A percentile compares a stretch with the other conserved stretches of the same genome.
These are phyloP conservation scores for Colletotrichum agaves DNA, from an alignment of 2,329 filamentous ascomycete species.

Conservation along the genomic window DNA sequence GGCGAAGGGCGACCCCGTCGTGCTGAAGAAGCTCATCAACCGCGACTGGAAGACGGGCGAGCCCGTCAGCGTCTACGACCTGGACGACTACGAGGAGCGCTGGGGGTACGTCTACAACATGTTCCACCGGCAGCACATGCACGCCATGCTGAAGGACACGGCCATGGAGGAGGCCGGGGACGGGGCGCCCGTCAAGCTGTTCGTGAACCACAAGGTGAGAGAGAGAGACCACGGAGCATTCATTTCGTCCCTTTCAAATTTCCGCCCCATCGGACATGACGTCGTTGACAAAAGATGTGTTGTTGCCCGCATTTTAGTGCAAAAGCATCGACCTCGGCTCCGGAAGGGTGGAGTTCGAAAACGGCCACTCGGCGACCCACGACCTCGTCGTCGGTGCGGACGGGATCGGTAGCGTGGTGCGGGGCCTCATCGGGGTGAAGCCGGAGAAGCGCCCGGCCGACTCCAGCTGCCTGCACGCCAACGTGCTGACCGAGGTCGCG, in stretches of 20 bases:
- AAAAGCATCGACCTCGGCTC: constrained; percentile 62
- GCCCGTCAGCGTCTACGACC: constrained; percentile 70
- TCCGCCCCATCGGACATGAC: fast-evolving
- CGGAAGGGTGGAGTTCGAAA: constrained; percentile 62
- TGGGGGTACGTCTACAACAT: constrained; percentile 76
- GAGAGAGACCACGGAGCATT: not conserved
- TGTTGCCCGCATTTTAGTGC: constrained; percentile 49
- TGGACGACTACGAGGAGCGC: constrained; percentile 71
- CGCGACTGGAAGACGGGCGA: constrained; percentile 77
- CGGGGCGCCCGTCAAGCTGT: constrained; percentile 62
- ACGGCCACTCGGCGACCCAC: constrained; percentile 61
- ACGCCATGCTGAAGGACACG: constrained; percentile 71
- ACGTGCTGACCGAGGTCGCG: constrained; percentile 70
- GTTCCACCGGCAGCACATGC: constrained; percentile 78
- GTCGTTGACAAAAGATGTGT: not conserved
- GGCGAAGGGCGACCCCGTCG: constrained; percentile 70
- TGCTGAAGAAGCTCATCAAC: constrained; percentile 74
- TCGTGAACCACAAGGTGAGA: constrained; percentile 66
- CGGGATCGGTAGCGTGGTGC: constrained; percentile 74
- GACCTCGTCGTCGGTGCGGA: constrained; percentile 73
- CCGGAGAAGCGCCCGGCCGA: constrained; percentile 69
- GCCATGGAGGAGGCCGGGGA: constrained; percentile 64
- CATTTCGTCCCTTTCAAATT: not conserved
- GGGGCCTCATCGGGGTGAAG: constrained; percentile 70
- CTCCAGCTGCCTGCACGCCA: constrained; percentile 72